Percentiles rank a stretch among this genome's conserved stretches.
These are phyloP conservation scores for Cladosporium oxysporum DNA, from an alignment of 2,329 filamentous ascomycete species.

Conservation along the genomic window DNA sequence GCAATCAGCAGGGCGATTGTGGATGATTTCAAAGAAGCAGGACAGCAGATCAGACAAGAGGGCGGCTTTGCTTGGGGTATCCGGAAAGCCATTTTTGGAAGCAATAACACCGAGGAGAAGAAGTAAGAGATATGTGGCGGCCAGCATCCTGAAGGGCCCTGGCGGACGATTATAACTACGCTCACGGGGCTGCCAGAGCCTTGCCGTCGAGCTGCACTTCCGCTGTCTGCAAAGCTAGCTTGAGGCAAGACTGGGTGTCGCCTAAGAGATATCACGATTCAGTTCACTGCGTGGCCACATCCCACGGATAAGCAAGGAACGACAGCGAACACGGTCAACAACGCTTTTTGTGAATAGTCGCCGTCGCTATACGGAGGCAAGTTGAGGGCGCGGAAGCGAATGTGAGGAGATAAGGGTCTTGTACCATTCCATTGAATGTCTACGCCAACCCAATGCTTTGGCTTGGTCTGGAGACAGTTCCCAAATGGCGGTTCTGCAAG, in stretches of 20 bases:
- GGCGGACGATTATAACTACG: not conserved
- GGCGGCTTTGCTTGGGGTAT: slow-evolving; percentile 18
- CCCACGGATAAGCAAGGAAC: not conserved
- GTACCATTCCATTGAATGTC: not conserved
- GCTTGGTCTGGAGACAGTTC: not conserved
- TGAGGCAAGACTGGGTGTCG: not conserved
- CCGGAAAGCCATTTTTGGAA: slow-evolving; percentile 10
- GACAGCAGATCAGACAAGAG: not conserved
- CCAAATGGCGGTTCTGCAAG: not conserved
- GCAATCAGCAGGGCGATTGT: slow-evolving; percentile 18
- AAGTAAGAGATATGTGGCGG: not conserved
- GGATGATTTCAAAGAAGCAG: slow-evolving; percentile 16
- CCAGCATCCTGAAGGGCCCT: not conserved
- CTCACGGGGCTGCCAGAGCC: not conserved
- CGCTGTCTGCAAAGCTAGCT: not conserved
- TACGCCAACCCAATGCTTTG: not conserved
- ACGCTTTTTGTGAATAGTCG: not conserved
- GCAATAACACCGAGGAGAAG: not conserved
- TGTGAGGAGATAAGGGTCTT: not conserved
- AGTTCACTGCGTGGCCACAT: not conserved
- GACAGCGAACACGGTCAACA: not conserved
- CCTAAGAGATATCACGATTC: not conserved
- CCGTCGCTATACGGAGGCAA: not conserved
- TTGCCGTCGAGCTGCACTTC: not conserved
- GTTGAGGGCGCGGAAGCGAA: not conserved